A percentile compares a stretch with the other conserved stretches of the same genome.
These are phyloP conservation scores for Dillenia turbinata DNA, from an alignment of 164 flowering plant genomes.

Conservation along the genomic window DNA sequence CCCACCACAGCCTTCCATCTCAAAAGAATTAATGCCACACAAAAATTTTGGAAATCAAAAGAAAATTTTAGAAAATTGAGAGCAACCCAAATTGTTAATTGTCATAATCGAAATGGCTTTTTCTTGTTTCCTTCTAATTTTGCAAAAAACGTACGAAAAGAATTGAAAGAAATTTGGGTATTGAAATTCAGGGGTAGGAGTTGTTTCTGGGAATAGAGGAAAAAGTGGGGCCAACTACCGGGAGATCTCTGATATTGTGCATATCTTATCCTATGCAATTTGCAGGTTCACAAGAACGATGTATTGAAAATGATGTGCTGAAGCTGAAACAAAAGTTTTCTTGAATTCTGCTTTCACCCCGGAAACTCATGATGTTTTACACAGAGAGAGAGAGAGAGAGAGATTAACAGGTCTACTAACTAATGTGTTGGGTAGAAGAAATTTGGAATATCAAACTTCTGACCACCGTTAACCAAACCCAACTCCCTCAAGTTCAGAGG, in stretches of 20 bases:
- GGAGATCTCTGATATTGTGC: neutral
- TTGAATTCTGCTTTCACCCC: neutral
- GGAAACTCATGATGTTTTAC: no score
- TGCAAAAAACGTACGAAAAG: no score
- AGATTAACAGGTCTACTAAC: no score
- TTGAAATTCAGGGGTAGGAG: no score
- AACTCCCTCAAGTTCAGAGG: no score
- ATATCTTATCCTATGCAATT: conserved; percentile 30
- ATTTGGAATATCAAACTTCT: no score
- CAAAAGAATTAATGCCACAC: conserved; percentile 4
- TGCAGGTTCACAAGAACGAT: conserved; percentile 15
- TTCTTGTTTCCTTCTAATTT: neutral
- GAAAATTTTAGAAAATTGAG: neutral
- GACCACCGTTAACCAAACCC: no score
- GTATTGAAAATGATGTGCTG: conserved; percentile 19
- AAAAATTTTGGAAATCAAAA: neutral
- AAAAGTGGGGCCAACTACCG: no score
- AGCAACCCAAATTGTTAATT: conserved; percentile 14
- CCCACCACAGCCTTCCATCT: neutral
- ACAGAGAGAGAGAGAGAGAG: no score
- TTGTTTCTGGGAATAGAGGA: no score
- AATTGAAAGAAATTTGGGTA: no score
- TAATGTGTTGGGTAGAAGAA: no score
- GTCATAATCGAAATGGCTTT: neutral
- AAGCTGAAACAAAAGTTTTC: neutral